Evolutionary conservation across 768 basidiomycete species (phyloP).

Genomic region (Pleurotus tuoliensis): DNA sequence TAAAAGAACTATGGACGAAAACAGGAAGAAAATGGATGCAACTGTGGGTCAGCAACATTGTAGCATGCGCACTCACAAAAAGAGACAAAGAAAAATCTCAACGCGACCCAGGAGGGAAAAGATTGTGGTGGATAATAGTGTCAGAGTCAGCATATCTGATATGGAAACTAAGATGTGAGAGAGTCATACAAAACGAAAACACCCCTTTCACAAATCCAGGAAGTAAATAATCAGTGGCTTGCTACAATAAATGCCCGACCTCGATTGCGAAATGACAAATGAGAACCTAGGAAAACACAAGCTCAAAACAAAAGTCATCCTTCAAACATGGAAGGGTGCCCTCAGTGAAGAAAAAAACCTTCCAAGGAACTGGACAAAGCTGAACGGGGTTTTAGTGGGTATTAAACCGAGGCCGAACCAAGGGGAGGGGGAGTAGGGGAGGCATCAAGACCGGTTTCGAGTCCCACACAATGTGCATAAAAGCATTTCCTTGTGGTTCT

Average conservation of each 20-base stretch:
- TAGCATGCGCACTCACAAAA: constrained; percentile 15
- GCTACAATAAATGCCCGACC: constrained; percentile 2
- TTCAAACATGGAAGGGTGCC: too few species aligned
- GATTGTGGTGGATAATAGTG: constrained; percentile 13
- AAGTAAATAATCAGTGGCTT: constrained; percentile 12
- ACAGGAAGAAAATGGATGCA: constrained; percentile 3
- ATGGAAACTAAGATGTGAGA: constrained; percentile 16
- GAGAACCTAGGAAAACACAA: too few species aligned
- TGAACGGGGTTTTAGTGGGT: too few species aligned
- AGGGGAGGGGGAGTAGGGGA: too few species aligned
- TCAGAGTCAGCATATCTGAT: constrained; percentile 13
- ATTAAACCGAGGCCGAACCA: too few species aligned
- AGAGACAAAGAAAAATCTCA: background rate
- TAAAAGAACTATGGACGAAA: constrained; percentile 13
- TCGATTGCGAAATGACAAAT: too few species aligned
- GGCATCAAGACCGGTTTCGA: too few species aligned
- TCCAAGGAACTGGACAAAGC: too few species aligned
- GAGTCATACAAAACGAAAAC: constrained; percentile 11
- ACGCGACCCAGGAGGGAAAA: background rate
- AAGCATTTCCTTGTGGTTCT: too few species aligned
- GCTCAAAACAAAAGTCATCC: too few species aligned
- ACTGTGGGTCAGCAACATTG: constrained; percentile 11
- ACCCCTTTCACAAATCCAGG: background rate
- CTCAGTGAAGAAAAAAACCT: too few species aligned
- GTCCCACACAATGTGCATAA: too few species aligned